Base-by-base conservation (phyloP, 306 rosid species). In the Sophora flavescens region DNA sequence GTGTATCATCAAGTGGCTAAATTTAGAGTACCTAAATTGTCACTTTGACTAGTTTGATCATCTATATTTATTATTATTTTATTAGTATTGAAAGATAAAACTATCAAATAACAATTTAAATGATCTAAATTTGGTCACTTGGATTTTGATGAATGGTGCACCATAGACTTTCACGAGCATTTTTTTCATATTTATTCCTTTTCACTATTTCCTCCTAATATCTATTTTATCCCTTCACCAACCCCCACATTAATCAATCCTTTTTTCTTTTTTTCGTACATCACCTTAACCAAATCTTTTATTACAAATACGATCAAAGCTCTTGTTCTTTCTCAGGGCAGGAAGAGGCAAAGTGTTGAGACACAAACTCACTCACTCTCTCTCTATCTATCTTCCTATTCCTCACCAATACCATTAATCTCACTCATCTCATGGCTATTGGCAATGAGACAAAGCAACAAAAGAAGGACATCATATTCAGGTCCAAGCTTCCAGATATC, bases 401-500 rank as follows among this genome's bases (percentile, higher is more conserved):
- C 44, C 2, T 15, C 0, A 2, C 17, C 56, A 50, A 60, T 48
- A 5, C 0, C 63, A 1, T n/a, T 15, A 38, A 17, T 17, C 44
- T 0, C n/a, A n/a, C n/a, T 13, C 13, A 3, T 8, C 28, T 0
- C 5, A 73, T 75, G 74, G 80, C 77, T 51, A 73, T 60, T 9
- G 47, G 45, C 8, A 56, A 8, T 12, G 68, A 64, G 5, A 33
- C 9, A 13, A 51, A 48, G 53, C 45, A 33, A 26, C 63, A 77
- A 53, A 48, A 74, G 42, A 48, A 32, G 2, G 86, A 86, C n/a
- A 33, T 88, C 84, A 74, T 89, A 17, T 91, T 81, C 82, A 87
- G 81, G 26, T 91, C 95, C 0, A 91, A 65, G 45, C 90, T 91
- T 4, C 93, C 91, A 0, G 88, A 89, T 15, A 89, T 91, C 36